Percentiles rank a stretch among this genome's conserved stretches.
phyloP scores from a whole-genome alignment of 2,329 filamentous ascomycete genomes.

The Fusarium concolor region DNA sequence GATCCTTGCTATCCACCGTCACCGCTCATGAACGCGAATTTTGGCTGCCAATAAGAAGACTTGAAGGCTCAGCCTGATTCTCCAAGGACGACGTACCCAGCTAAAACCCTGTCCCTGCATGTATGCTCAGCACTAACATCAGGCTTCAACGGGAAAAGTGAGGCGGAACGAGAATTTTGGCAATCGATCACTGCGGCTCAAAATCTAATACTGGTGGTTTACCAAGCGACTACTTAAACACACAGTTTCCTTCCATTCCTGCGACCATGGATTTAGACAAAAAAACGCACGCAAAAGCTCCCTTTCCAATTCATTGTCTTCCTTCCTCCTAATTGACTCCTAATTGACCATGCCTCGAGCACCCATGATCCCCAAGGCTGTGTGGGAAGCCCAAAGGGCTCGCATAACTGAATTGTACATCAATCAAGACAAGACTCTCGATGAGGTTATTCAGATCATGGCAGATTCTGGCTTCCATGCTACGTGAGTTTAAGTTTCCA shows the following conservation, averaged over 20 bases:
- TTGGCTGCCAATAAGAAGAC: neutral
- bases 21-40: neutral
- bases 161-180: neutral
- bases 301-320: neutral
- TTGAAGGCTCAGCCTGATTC: rapidly evolving
- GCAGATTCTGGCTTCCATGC: neutral
- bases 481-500: neutral
- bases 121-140: neutral
- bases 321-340: too few species aligned
- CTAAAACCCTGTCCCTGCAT: neutral
- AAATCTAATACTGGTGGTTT: neutral
- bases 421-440: constrained; percentile 8
- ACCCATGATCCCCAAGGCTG: rapidly evolving
- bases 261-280: neutral
- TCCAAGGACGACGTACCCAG: neutral
- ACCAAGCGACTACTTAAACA: neutral
- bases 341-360: constrained; percentile 4
- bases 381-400: neutral
- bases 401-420: constrained; percentile 10
- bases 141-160: neutral
- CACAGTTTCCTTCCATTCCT: too few species aligned
- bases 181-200: neutral
- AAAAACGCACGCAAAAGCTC: neutral
- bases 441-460: constrained; percentile 12
- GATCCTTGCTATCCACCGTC: neutral